These are phyloP conservation scores for Candida tetrigidarum DNA, from an alignment of 1,139 yeast genomes.

Conservation along the genomic window DNA sequence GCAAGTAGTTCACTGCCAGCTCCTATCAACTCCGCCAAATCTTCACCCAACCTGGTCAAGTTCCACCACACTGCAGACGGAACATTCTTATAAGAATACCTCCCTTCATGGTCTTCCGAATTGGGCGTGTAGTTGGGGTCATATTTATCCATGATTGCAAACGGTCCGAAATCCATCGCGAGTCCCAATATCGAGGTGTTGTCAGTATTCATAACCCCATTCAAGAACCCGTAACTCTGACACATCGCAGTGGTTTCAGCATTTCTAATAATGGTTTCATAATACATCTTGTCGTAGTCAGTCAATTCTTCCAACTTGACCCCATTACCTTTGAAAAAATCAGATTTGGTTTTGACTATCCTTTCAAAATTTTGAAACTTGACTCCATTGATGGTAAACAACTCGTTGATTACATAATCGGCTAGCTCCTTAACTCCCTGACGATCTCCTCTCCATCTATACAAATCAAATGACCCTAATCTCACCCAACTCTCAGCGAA, in stretches of 20 bases:
- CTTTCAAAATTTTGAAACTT: constrained; percentile 41
- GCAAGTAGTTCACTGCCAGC: constrained; percentile 58
- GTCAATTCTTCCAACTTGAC: constrained; percentile 45
- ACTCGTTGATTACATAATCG: constrained; percentile 72
- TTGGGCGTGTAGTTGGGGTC: constrained; percentile 87
- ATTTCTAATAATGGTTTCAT: constrained; percentile 71
- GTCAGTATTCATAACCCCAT: constrained; percentile 95
- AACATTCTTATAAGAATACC: constrained; percentile 81
- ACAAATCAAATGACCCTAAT: constrained; percentile 87
- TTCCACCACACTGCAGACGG: constrained; percentile 97
- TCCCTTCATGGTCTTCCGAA: constrained; percentile 73
- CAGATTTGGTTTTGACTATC: constrained; percentile 20
- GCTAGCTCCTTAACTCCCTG: constrained; percentile 63
- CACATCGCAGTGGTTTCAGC: constrained; percentile 82
- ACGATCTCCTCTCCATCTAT: constrained; percentile 74
- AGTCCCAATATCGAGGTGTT: constrained; percentile 88
- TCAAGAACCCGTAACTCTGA: constrained; percentile 91
- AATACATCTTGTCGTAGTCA: constrained; percentile 70
- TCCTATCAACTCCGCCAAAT: constrained; percentile 80
- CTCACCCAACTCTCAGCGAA: constrained; percentile 89
- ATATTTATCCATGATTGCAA: constrained; percentile 84
- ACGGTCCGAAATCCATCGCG: constrained; percentile 94
- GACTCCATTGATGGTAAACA: constrained; percentile 46
- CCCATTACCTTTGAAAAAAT: constrained; percentile 24
- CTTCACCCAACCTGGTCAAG: constrained; percentile 82